Base-by-base conservation (phyloP, 805 yeast species). In the Spathaspora passalidarum region DNA sequence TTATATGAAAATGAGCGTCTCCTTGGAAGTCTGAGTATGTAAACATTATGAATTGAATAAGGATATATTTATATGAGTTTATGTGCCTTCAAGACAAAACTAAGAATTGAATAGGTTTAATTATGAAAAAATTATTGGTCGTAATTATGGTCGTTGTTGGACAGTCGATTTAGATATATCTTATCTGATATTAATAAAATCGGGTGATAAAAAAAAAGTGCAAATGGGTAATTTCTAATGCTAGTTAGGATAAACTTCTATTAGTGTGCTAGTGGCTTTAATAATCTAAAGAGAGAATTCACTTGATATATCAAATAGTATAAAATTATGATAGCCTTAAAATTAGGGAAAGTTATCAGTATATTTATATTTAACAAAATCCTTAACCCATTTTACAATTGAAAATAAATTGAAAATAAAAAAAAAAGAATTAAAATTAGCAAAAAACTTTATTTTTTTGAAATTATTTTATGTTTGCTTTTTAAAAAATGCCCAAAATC, bases 11-110 rank as follows among this genome's bases (percentile, higher is more conserved):
- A 11, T 20, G 11, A 18, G 42, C 21, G 13, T 39, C 42, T 14
- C 34, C 42, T 25, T 14, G 34, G 34, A 25, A 39, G 21, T 39
- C 42, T 13, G 29, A 8, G 20, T 23, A 39, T 23, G 19, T 39
- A 13, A 39, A 39, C 42, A 39, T 40, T 11, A 23, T 20, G n/a
- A 14, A 21, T 6, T 37, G 25, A 37, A 19, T 38, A 29, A 29
- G 34, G 34, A 29, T 29, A 29, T 29, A n/a, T n/a, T n/a, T n/a
- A n/a, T n/a, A n/a, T n/a, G n/a, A n/a, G n/a, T n/a, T n/a, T n/a
- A 29, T 29, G 34, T 29, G 34, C 14, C 34, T 14, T 29, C 34
- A 29, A 29, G 34, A 29, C 34, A 29, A 29, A 29, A 29, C 34
- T n/a, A 29, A 29, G 34, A 29, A 29, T 29, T 29, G 34, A 29